Conservation (phyloP, 176 grass and related monocot species). For the Saccharum spontaneum region DNA sequence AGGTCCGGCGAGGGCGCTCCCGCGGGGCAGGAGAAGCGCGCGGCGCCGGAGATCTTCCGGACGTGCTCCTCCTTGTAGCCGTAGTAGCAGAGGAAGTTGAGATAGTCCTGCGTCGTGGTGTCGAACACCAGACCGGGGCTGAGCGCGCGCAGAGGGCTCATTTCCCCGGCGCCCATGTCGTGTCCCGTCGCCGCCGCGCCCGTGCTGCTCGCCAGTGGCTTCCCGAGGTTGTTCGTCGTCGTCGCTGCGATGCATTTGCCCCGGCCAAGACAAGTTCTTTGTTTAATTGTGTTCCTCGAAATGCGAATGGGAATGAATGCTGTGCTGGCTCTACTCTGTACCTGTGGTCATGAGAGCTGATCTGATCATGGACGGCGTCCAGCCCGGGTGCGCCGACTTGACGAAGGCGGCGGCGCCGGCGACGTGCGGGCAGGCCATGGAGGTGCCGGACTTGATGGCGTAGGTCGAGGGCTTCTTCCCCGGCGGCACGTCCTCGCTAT, state of each 20-base stretch:
- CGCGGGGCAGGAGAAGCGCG: conserved; percentile 49
- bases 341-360: conserved; percentile 98
- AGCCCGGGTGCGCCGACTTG: conserved; percentile 75
- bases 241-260: conserved; percentile 21
- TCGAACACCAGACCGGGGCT: conserved; percentile 93
- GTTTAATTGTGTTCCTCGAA: background rate
- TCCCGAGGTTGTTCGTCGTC: conserved; percentile 69
- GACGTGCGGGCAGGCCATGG: conserved; percentile 97
- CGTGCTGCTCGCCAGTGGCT: conserved; percentile 60
- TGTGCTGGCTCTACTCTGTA: background rate
- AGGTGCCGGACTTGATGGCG: conserved; percentile 88
- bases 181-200: conserved; percentile 64
- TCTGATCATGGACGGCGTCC: conserved; percentile 93
- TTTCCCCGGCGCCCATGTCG: conserved; percentile 91
- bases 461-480: conserved; percentile 77
- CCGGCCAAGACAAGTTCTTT: background rate
- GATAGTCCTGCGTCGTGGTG: conserved; percentile 73
- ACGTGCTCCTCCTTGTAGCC: conserved; percentile 83
- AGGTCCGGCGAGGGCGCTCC: conserved; percentile 59
- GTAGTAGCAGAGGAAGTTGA: conserved; percentile 83
- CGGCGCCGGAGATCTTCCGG: conserved; percentile 56
- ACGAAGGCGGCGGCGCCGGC: conserved; percentile 82
- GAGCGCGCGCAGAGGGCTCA: conserved; percentile 85
- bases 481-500: conserved; percentile 45
- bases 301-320: background rate